Evolutionary conservation across 352 stramenopile species (phyloP).

Genomic region (Thraustochytrium sp.): DNA sequence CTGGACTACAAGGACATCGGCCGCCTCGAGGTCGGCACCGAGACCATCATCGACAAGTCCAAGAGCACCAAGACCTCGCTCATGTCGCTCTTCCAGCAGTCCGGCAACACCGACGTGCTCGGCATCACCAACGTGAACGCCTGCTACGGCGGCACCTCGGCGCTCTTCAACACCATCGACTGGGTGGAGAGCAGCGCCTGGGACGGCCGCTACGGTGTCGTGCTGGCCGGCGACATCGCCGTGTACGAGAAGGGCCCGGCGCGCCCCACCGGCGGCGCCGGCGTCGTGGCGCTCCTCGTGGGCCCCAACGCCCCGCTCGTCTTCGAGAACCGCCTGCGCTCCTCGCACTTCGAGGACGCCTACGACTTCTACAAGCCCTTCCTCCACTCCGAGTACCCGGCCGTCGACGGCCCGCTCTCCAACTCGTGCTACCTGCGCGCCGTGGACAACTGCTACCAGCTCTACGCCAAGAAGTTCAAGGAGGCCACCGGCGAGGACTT

Average conservation of each 20-base stretch:
- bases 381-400: conserved; percentile 82
- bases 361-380: conserved; percentile 99
- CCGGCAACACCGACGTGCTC: conserved; percentile 70
- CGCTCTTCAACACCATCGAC: conserved; percentile 89
- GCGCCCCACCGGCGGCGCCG: conserved; percentile 79
- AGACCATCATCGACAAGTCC: conserved; percentile 88
- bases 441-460: conserved; percentile 84
- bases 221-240: conserved; percentile 91
- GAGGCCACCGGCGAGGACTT: conserved; percentile 25
- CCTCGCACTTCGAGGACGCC: conserved; percentile 82
- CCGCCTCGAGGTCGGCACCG: conserved; percentile 91
- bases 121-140: conserved; percentile 91
- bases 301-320: conserved; percentile 87
- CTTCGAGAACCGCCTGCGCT: conserved; percentile 72
- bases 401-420: conserved; percentile 85
- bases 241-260: conserved; percentile 85
- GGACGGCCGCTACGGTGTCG: conserved; percentile 85
- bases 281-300: conserved; percentile 89
- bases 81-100: conserved; percentile 70
- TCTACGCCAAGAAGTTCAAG: conserved; percentile 74
- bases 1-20: conserved; percentile 76
- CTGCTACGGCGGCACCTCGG: conserved; percentile 93
- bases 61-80: conserved; percentile 81
- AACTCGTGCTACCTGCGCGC: conserved; percentile 89
- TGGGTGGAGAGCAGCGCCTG: conserved; percentile 90